Evolutionary conservation across 1,139 yeast genomes (phyloP), one percentile per base, ranked within the genome.

Genomic region (Saccharomyces hybrid): DNA sequence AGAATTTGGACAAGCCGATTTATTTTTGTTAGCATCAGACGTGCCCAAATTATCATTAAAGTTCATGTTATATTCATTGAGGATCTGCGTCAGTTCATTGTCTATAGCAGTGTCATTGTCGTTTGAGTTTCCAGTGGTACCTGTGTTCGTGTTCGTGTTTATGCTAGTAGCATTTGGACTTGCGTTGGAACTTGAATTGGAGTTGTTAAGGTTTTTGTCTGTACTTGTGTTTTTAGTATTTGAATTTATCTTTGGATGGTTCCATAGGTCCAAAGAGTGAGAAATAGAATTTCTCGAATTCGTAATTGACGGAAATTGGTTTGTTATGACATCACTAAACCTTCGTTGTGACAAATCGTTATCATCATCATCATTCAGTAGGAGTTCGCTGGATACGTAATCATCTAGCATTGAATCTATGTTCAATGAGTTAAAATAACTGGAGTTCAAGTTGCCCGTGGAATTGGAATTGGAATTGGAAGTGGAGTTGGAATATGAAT

Each of bases 241-340:
- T 27, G 29, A 20, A 29, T 52, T 46, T 53, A 47, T 34, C 51
- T 56, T 53, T 26, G 61, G 56, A 50, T 59, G 49, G 51, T 61
- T 65, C 70, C 70, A 66, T 48, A 64, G 60, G 50, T 67, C 68
- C 7, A 64, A 55, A 32, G 59, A 55, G 50, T 66, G 64, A n/a
- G 71, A 67, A 23, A 67, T 66, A 3, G 70, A 66, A n/a, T 62
- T 61, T 29, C 70, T 57, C 4, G 53, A 55, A 16, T 54, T 56
- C 16, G 64, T 34, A 9, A 56, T 34, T 32, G 49, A 46, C 13
- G 60, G 59, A 23, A 54, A 47, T 9, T 59, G 51, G 14, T 50
- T 55, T 3, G 60, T 52, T 5, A 61, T 55, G 3, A 63, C 63
- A 44, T 61, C 66, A 51, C 68, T 64, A 53, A 56, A 61, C 50